Conservation (phyloP, 495 filamentous ascomycete genomes). For the Hypoxylon lenormandii region DNA sequence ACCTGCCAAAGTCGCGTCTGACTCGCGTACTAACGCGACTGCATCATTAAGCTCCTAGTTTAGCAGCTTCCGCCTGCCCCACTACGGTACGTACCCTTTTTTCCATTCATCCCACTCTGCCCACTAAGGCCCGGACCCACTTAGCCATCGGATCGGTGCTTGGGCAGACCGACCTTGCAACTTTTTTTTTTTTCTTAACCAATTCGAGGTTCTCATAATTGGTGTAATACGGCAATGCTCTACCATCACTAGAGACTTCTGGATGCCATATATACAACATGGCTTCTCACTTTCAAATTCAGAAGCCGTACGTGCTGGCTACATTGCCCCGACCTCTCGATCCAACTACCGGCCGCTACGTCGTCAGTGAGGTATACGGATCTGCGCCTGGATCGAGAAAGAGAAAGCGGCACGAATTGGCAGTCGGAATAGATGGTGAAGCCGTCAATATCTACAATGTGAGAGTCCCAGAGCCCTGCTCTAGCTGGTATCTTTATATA, state of each 20-base stretch:
- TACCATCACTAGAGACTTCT: not conserved
- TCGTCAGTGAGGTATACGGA: slow-evolving; percentile 77
- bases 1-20: slow-evolving; percentile 26
- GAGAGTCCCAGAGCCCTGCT: not conserved
- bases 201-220: slow-evolving; percentile 5
- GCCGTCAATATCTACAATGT: slow-evolving; percentile 95
- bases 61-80: not conserved
- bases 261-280: slow-evolving; percentile 46
- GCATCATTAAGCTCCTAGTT: slow-evolving; percentile 10
- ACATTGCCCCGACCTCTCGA: slow-evolving; percentile 74
- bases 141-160: slow-evolving; percentile 32
- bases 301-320: slow-evolving; percentile 72
- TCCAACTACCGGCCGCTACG: slow-evolving; percentile 68
- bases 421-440: slow-evolving; percentile 88
- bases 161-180: slow-evolving; percentile 32
- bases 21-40: slow-evolving; percentile 38
- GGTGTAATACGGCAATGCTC: not conserved
- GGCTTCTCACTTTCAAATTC: slow-evolving; percentile 66
- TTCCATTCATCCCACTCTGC: not conserved
- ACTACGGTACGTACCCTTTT: not conserved
- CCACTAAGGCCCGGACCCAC: not conserved
- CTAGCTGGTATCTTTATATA: not conserved
- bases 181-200: slow-evolving; percentile 47
- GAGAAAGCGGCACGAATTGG: slow-evolving; percentile 85
- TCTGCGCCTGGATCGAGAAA: slow-evolving; percentile 76